Evolutionary conservation across 257 asterid species (phyloP), one percentile per base, ranked within the genome.

Genomic region (Ligustrum vulgare): DNA sequence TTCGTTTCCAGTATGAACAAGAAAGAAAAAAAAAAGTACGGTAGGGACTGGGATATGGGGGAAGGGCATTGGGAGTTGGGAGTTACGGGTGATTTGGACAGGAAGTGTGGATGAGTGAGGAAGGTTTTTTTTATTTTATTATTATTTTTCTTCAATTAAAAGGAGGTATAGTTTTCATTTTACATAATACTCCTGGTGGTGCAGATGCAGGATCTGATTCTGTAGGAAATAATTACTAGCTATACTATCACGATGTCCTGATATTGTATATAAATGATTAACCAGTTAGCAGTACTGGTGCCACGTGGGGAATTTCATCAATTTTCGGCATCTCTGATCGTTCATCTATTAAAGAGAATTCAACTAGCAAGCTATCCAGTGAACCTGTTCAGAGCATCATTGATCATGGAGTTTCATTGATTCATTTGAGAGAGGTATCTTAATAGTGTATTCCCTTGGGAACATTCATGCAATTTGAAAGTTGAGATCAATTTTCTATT

Each of bases 271-370:
- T 70, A 69, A 51, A 71, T 78, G 51, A 33, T 78, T 78, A 25
- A 25, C 73, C 89, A 90, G 97, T 82, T 75, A 82, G 75, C 80
- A 87, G 75, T 80, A 33, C 86, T 72, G 89, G 87, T 80, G 91
- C 99, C 35, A 70, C 80, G 72, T 94, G 99, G 98, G 97, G 99
- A 69, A 91, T 95, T 81, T 88, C 99, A 76, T 91, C 99, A 34
- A 93, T 95, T 68, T 93, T 95, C 77, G 98, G 99, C 70, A 84
- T 95, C 51, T 79, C 86, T 31, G 89, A 83, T 78, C 94, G 97
- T 51, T 10, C 87, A 33, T 72, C 89, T 81, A 75, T 75, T 7
- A 93, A 90, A 79, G 98, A 90, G 67, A 87, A 80, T 80, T 76
- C 84, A 16, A 78, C 78, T 20, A 87, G 83, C 85, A 90, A 85